Conservation (phyloP, 345 rosid species). For the Gossypium herbaceum region DNA sequence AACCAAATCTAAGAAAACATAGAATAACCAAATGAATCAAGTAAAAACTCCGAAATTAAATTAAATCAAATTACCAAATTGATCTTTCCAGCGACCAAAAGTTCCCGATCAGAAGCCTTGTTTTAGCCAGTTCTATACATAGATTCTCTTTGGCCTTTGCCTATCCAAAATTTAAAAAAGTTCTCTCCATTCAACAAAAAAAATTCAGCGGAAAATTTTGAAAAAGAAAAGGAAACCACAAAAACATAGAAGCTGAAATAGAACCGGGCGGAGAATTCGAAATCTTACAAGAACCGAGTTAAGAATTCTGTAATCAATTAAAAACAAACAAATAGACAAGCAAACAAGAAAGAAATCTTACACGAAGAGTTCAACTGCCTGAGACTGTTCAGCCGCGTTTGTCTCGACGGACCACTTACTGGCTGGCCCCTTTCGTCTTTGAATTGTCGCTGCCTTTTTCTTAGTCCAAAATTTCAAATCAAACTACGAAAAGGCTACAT, state of each 20-base stretch:
- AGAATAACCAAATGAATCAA: neutral
- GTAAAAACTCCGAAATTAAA: neutral
- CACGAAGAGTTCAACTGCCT: neutral
- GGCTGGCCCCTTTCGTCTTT: constrained; percentile 11
- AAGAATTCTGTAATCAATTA: neutral
- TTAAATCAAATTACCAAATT: constrained; percentile 9
- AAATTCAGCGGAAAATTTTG: neutral
- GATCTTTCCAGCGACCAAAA: constrained; percentile 18
- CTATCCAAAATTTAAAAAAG: neutral
- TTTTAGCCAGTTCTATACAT: constrained; percentile 9
- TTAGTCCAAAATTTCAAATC: constrained; percentile 32
- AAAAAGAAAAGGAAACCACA: neutral
- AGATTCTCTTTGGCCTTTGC: constrained; percentile 11
- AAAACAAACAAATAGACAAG: neutral
- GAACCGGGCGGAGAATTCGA: neutral
- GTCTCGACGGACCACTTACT: neutral
- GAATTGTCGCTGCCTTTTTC: constrained; percentile 35
- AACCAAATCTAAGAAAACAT: neutral
- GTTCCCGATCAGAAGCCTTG: constrained; percentile 17
- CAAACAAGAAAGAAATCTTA: neutral
- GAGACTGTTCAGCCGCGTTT: neutral
- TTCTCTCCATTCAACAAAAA: neutral
- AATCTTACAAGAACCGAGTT: constrained; percentile 3
- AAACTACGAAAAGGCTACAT: neutral
- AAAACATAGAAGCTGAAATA: neutral